These are phyloP conservation scores for Cordyceps cicadae DNA, from an alignment of 2,329 filamentous ascomycete genomes.

Conservation along the genomic window DNA sequence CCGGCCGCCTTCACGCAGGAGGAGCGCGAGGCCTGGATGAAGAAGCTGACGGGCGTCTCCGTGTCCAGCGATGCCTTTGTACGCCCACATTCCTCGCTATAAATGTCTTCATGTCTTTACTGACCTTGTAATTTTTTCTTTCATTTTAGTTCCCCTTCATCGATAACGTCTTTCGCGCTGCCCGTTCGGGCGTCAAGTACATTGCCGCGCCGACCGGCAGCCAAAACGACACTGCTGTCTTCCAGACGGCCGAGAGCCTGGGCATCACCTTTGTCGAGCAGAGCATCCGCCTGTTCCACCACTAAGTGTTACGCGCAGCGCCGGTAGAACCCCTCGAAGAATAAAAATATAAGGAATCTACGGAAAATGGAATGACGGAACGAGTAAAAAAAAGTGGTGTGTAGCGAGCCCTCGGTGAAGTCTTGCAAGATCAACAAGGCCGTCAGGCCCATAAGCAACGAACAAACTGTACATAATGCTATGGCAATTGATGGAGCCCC, in stretches of 20 bases:
- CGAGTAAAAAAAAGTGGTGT: too few species aligned
- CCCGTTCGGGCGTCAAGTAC: conserved; percentile 86
- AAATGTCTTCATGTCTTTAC: conserved; percentile 7
- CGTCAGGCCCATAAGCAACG: too few species aligned
- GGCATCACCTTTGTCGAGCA: conserved; percentile 95
- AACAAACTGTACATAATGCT: too few species aligned
- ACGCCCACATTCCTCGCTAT: conserved; percentile 32
- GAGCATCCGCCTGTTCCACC: conserved; percentile 88
- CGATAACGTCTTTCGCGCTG: conserved; percentile 92
- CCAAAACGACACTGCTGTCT: conserved; percentile 74
- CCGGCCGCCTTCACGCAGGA: conserved; percentile 72
- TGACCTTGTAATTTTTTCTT: conserved; percentile 16
- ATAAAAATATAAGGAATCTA: too few species aligned
- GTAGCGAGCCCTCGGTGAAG: too few species aligned
- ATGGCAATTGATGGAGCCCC: too few species aligned
- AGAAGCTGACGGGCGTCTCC: conserved; percentile 72
- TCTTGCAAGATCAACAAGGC: too few species aligned
- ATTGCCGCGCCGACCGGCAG: conserved; percentile 88
- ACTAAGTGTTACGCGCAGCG: conserved; percentile 42
- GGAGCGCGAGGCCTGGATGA: conserved; percentile 80
- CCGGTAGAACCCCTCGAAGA: too few species aligned
- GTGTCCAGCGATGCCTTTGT: conserved; percentile 94
- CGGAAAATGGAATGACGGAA: too few species aligned
- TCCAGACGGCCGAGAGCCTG: conserved; percentile 84
- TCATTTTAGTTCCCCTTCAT: conserved; percentile 78